Base-by-base conservation (phyloP, 441 rosid species). In the Syzygium syzygioides region DNA sequence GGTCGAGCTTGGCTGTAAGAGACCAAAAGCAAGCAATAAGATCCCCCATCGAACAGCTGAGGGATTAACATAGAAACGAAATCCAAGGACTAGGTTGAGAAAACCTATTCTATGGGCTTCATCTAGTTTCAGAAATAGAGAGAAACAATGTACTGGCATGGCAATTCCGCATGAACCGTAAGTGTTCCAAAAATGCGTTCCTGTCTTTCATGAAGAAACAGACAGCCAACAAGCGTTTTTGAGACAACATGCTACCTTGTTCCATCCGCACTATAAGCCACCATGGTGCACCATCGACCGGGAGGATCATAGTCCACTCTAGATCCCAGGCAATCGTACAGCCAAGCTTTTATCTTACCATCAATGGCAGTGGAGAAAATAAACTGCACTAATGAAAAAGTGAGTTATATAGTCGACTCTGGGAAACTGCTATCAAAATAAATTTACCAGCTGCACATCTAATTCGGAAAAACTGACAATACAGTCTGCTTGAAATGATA, bases 161-260 rank as follows among this genome's bases (percentile, higher is more conserved):
- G 30, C 64, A 59, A 26, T 26, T 59, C 30, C 7, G 6, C 64
- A 2, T 4, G 64, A 59, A 26, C 64, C 30, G 12, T 26, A 12
- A n/a, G 64, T 26, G 64, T 26, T 59, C 64, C 64, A 59, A 59
- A 25, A 59, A 59, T 4, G 7, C 3, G 62, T 26, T n/a, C 64
- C 30, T 4, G 64, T 59, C n/a, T 59, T 59, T 59, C 30, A 11
- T 59, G 30, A 59, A 59, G 64, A 59, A 59, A 59, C 30, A 59
- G 30, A n/a, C 4, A 4, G 64, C 64, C 64, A 59, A 59, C 64
- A 25, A 26, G n/a, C 30, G 1, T 25, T 59, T 59, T 14, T 59
- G 30, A 26, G 30, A 55, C 56, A 88, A 83, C 52, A 52, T 59
- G 76, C 64, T 85, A 96, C 99, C 98, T 95, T 89, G 94, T 92